A percentile compares a stretch with the other conserved stretches of the same genome.
These are phyloP conservation scores for Rheum nobile DNA, from an alignment of 148 eudicot genomes.

Conservation along the genomic window DNA sequence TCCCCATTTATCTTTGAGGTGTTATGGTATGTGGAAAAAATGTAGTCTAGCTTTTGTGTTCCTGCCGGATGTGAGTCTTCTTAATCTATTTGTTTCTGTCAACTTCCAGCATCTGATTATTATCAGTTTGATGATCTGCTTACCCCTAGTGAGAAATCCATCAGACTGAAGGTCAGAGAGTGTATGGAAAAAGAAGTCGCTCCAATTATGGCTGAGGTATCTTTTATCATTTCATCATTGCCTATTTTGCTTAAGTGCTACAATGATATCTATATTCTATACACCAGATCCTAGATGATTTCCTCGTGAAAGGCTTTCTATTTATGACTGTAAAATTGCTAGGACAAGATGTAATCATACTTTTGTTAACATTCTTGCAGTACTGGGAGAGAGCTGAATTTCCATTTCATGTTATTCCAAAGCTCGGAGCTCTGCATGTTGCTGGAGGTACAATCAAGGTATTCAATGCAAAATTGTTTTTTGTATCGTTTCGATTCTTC, in stretches of 20 bases:
- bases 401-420: slow-evolving; percentile 84
- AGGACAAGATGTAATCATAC: neutral
- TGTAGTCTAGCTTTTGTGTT: neutral
- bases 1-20: neutral
- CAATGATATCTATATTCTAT: neutral
- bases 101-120: slow-evolving; percentile 70
- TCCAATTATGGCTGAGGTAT: slow-evolving; percentile 83
- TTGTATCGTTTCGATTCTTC: neutral
- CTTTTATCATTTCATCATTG: neutral
- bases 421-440: slow-evolving; percentile 55
- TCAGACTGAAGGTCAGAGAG: slow-evolving; percentile 60
- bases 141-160: slow-evolving; percentile 52
- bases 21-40: neutral
- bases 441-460: slow-evolving; percentile 96
- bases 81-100: slow-evolving; percentile 4
- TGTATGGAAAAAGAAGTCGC: slow-evolving; percentile 86
- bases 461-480: slow-evolving; percentile 3
- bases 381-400: slow-evolving; percentile 97
- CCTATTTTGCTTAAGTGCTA: neutral
- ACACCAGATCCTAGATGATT: neutral
- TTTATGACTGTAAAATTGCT: neutral
- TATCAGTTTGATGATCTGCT: slow-evolving; percentile 80
- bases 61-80: neutral
- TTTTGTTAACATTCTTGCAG: slow-evolving; percentile 24
- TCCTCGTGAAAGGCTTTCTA: neutral